A percentile compares a stretch with the other conserved stretches of the same genome.
Evolutionary conservation across 768 basidiomycete genomes (phyloP).

Genomic region (Suillus subaureus): DNA sequence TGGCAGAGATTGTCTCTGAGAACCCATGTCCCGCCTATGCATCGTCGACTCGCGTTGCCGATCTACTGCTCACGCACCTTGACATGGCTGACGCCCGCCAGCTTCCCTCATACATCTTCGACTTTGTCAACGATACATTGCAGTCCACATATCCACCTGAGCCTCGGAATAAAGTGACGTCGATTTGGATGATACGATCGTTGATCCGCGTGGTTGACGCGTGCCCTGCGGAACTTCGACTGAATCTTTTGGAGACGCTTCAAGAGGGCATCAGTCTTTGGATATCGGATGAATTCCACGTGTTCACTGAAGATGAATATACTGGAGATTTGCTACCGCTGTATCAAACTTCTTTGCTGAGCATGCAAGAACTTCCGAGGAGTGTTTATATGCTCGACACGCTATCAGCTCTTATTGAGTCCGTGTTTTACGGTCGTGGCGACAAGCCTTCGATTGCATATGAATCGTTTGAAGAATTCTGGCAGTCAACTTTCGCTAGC

Average conservation of each 20-base stretch:
- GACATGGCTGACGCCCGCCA: constrained; percentile 52
- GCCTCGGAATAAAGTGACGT: constrained; percentile 50
- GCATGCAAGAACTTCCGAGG: constrained; percentile 49
- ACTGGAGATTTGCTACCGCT: constrained; percentile 61
- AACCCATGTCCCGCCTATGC: constrained; percentile 41
- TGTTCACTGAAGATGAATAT: constrained; percentile 57
- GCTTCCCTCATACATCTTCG: constrained; percentile 55
- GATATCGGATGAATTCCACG: constrained; percentile 60
- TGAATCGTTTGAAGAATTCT: constrained; percentile 64
- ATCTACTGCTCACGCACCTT: constrained; percentile 59
- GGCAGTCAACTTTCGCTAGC: constrained; percentile 51
- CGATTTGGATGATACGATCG: constrained; percentile 64
- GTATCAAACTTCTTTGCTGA: constrained; percentile 60
- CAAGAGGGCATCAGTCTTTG: constrained; percentile 61
- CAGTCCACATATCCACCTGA: constrained; percentile 67
- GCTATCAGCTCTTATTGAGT: constrained; percentile 54
- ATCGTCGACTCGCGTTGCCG: constrained; percentile 57
- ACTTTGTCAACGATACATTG: constrained; percentile 63
- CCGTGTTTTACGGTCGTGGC: constrained; percentile 55
- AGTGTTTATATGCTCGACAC: constrained; percentile 43
- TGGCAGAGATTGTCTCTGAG: constrained; percentile 50
- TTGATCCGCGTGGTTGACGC: constrained; percentile 55
- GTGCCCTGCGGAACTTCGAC: constrained; percentile 52
- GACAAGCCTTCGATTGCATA: constrained; percentile 46
- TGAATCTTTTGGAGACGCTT: constrained; percentile 47